Base-by-base conservation (phyloP, 441 rosid genomes). In the Raphanus hybrid region DNA sequence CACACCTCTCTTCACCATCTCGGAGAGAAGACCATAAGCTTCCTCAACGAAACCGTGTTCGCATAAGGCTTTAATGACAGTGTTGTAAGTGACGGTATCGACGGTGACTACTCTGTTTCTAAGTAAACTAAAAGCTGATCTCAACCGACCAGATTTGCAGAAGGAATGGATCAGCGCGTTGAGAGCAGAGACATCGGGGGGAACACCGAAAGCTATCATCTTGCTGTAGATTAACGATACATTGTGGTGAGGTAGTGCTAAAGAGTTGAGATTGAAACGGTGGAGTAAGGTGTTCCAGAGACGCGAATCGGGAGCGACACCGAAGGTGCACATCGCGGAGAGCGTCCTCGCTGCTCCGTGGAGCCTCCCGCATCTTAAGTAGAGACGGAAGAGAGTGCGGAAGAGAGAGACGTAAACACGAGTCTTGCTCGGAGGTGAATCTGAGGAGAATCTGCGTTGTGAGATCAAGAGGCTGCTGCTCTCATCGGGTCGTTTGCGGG, bases 21-120 rank as follows among this genome's bases (percentile, higher is more conserved):
- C 84, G 29, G 98, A 87, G 78, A 91, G 75, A 64, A 93, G 75
- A 35, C 88, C 91, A 74, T 87, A 88, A 14, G 86, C 94, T 75
- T 84, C 89, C 16, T 77, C 52, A 76, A 77, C 89, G 64, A 91
- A 82, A 65, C 91, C 90, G 77, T 76, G 88, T 64, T 84, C 77
- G 81, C 98, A 96, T 65, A 93, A 88, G 4, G 94, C 98, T 92
- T 92, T 87, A 75, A 86, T 85, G 70, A 88, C 87, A 18, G 94
- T 92, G 81, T 96, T 92, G 69, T 88, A 92, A 29, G 90, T 86
- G 69, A 89, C 97, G 18, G 81, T 81, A 84, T 90, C 98, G 6
- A 86, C 83, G 45, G 74, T 82, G 63, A 76, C 68, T 63, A 74
- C 84, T 69, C 80, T 87, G 67, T 71, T 84, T 77, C 88, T 83